phyloP scores from a whole-genome alignment of 805 yeast genomes.

The Danielia reshetovae region DNA sequence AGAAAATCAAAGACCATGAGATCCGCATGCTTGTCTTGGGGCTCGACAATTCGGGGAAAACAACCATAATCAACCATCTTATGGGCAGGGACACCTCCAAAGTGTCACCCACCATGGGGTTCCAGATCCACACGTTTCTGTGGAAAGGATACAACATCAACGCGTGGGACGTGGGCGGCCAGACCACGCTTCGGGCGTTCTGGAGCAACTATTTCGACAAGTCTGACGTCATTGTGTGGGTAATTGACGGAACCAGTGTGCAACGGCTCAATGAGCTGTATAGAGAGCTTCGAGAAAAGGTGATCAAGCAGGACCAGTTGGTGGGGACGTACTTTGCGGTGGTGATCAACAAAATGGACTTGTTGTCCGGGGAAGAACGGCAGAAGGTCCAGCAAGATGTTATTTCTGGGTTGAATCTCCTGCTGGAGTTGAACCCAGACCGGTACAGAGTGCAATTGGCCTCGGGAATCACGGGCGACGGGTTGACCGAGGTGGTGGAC shows the following conservation, averaged over 20 bases:
- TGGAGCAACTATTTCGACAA: conserved; percentile 87
- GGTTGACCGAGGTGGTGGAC: conserved; percentile 22
- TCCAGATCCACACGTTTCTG: conserved; percentile 63
- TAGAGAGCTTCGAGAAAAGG: conserved; percentile 55
- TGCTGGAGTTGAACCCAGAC: conserved; percentile 14
- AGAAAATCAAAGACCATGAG: conserved; percentile 75
- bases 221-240: conserved; percentile 77
- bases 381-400: conserved; percentile 10
- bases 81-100: conserved; percentile 46
- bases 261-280: conserved; percentile 64
- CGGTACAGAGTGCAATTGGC: conserved; percentile 26
- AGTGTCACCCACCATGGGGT: conserved; percentile 91
- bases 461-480: conserved; percentile 35
- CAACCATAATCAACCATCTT: conserved; percentile 68
- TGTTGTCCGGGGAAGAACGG: conserved; percentile 30
- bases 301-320: conserved; percentile 65
- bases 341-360: conserved; percentile 72
- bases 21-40: conserved; percentile 75
- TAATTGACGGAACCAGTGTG: conserved; percentile 63
- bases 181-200: conserved; percentile 35
- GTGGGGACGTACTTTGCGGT: conserved; percentile 65
- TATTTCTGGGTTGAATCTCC: conserved; percentile 8
- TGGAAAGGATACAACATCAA: conserved; percentile 46
- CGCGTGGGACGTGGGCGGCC: conserved; percentile 86
- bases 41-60: conserved; percentile 87